Base-by-base conservation (phyloP, 1,284 basidiomycete genomes). In the Nidula niveotomentosa region DNA sequence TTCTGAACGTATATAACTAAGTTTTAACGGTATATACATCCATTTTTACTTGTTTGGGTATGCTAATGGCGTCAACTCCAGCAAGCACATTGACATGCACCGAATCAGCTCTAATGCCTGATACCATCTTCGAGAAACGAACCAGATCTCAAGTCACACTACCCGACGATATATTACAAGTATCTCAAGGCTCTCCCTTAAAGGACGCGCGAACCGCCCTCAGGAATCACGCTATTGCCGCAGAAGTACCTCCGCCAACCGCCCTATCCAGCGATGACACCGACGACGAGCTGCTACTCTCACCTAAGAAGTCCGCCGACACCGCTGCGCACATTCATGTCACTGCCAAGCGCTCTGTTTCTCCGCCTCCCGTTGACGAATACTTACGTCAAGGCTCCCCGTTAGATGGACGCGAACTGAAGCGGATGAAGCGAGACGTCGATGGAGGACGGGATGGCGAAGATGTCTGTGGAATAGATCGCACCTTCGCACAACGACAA, bases 141-240 rank as follows among this genome's bases (percentile, higher is more conserved):
- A 83, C 80, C 13, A 73, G 82, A 60, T 84, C 82, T 37, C 80
- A 81, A 60, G 65, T 77, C 54, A 69, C 72, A 15, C 65, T 81
- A 18, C 71, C 78, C 33, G 75, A 82, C 62, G 63, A 71, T 13
- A 65, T 77, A 17, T 65, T 81, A 36, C 71, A 70, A 47, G 61
- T 80, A 46, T 67, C 77, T 36, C 70, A 74, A 41, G 68, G 70
- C 41, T 83, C 80, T 35, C 81, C 82, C 2, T 69, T 84, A 66
- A 83, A 83, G 64, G 69, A 74, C 59, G 81, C 81, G 47, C 73
- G 76, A 49, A 74, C 58, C 44, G 72, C 73, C 13, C 60, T 66
- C 13, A 58, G 54, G 49, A 61, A 58, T 45, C 60, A 59, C 39
- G 49, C 51, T 15, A 36, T 47, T 23, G 55, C 39, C 46, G 37